These are phyloP conservation scores for Pyrus pyrifolia DNA, from an alignment of 306 rosid species.

Conservation along the genomic window DNA sequence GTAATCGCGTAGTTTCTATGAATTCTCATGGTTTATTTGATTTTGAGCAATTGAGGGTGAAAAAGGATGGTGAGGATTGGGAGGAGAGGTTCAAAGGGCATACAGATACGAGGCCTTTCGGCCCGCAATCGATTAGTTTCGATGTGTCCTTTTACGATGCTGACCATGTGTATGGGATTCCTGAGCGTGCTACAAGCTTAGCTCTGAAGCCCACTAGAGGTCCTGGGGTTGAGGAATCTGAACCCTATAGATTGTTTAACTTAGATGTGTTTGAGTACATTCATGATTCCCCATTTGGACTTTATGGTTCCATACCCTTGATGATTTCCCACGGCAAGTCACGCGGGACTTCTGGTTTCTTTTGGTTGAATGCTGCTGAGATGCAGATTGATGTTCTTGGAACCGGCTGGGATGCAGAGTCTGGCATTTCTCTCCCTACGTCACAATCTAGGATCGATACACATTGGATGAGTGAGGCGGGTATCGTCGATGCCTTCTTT, in stretches of 20 bases:
- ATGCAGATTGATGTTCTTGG: constrained; percentile 96
- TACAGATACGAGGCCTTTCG: constrained; percentile 71
- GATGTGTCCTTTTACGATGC: constrained; percentile 79
- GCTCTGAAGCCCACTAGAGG: constrained; percentile 80
- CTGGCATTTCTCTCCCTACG: constrained; percentile 59
- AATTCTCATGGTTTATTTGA: constrained; percentile 84
- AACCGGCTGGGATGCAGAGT: constrained; percentile 77
- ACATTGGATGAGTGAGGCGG: constrained; percentile 93
- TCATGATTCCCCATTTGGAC: constrained; percentile 81
- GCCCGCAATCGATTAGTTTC: constrained; percentile 88
- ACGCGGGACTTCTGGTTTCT: constrained; percentile 69
- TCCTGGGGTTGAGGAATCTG: constrained; percentile 71
- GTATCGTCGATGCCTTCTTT: constrained; percentile 75
- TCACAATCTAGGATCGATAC: constrained; percentile 65
- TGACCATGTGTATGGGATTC: constrained; percentile 85
- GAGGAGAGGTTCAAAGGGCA: constrained; percentile 65
- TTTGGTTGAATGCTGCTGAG: constrained; percentile 95
- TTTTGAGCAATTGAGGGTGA: constrained; percentile 66
- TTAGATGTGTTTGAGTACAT: constrained; percentile 83
- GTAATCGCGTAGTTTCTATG: constrained; percentile 59
- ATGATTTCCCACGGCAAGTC: constrained; percentile 84
- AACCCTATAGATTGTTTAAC: constrained; percentile 83
- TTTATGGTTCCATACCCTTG: constrained; percentile 84
- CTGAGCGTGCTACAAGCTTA: constrained; percentile 73
- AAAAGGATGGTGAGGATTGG: constrained; percentile 71